Base-by-base conservation (phyloP, 2,329 filamentous ascomycete species). In the Akanthomyces dipterigenus region DNA sequence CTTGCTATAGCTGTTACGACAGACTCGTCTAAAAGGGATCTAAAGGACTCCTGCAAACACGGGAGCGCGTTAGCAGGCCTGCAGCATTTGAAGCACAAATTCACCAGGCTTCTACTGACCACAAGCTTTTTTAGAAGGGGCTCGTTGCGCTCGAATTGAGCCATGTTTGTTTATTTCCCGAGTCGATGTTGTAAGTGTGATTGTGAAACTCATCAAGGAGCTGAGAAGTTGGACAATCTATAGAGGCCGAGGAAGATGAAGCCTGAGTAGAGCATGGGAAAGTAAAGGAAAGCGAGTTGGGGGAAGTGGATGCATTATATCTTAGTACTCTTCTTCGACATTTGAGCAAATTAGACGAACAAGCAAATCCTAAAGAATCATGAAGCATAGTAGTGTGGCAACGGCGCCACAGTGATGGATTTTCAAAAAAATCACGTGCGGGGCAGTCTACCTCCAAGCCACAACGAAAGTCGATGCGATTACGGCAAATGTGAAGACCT, bases 1-100 rank as follows among this genome's bases (percentile, higher is more conserved):
- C 78, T 84, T 5, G 86, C 78, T 55, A 97, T 89, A 4, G 91
- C 88, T 59, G 88, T 82, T 62, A 97, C 83, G 14, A 93, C 81
- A 0, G 90, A 83, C 65, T 91, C 84, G 66, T 97, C 93, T 45
- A 97, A 74, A 20, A 88, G 82, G 26, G 88, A 83, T 70, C 87
- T 87, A 69, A 91, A 93, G 65, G 88, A 84, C 64, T 86, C 81
- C 86, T 93, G 63, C 16, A 48, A 20, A 22, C 3, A 48, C 20
- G 14, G 18, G 26, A 8, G 7, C 3, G 20, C 6, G 26, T 60
- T 36, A 60, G 38, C 20, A 14, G 16, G 2, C 16, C 18, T 20
- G 12, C 22, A 8, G 2, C 22, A 6, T 24, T 18, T 40, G 51
- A 36, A 60, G 18, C 5, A 48, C 3, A 26, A 12, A 28, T 14